These are phyloP conservation scores for Amanita muscaria DNA, from an alignment of 768 basidiomycete genomes.

Conservation along the genomic window DNA sequence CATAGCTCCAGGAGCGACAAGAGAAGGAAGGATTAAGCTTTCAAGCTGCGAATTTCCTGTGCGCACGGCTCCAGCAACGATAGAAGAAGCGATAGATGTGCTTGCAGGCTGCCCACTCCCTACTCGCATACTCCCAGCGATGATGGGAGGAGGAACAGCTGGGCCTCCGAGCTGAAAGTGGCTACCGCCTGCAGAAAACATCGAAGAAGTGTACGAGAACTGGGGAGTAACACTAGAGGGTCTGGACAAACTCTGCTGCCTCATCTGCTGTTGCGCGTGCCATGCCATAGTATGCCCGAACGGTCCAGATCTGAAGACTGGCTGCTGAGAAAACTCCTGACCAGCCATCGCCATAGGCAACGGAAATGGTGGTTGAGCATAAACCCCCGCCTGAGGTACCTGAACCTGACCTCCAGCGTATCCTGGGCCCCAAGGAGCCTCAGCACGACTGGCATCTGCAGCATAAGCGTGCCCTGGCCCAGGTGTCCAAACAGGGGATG, in stretches of 20 bases:
- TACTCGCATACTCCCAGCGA: neutral
- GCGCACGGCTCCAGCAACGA: too few species aligned
- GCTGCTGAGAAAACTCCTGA: neutral
- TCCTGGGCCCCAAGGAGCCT: too few species aligned
- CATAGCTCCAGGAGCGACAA: too few species aligned
- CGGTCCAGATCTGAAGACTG: neutral
- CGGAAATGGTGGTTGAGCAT: too few species aligned
- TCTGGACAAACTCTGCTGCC: neutral
- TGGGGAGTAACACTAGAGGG: neutral
- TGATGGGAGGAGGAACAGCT: neutral
- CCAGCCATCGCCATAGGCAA: neutral
- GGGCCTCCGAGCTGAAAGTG: neutral
- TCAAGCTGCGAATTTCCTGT: too few species aligned
- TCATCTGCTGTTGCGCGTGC: conserved; percentile 2
- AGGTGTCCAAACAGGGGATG: neutral
- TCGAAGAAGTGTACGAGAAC: neutral
- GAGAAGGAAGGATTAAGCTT: too few species aligned
- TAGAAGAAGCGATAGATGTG: too few species aligned
- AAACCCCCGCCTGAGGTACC: too few species aligned
- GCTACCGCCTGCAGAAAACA: neutral
- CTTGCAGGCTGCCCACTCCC: too few species aligned
- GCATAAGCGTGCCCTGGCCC: too few species aligned
- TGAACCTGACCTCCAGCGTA: too few species aligned
- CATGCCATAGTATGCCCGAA: neutral
- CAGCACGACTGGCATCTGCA: too few species aligned